Percentiles rank a stretch among this genome's conserved stretches.
Conservation (phyloP, 768 basidiomycete genomes). For the Stropharia rugosoannulata region DNA sequence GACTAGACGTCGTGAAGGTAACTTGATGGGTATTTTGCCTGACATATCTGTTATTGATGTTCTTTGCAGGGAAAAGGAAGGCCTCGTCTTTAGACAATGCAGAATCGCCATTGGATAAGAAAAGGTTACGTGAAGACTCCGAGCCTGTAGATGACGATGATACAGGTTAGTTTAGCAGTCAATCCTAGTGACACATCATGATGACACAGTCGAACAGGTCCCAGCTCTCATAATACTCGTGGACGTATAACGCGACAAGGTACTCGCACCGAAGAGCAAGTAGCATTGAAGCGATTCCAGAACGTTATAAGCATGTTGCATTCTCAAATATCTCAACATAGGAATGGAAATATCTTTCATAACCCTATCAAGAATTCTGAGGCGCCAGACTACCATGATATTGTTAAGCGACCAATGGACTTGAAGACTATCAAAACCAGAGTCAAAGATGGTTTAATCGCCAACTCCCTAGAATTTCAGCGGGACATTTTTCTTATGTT, state of each 20-base stretch:
- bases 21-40: neutral
- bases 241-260: slow-evolving; percentile 33
- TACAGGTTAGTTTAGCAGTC: slow-evolving; percentile 31
- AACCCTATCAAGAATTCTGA: slow-evolving; percentile 87
- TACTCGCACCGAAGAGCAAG: slow-evolving; percentile 45
- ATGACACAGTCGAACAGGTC: slow-evolving; percentile 18
- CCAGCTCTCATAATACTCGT: slow-evolving; percentile 27
- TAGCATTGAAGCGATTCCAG: slow-evolving; percentile 73
- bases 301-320: slow-evolving; percentile 80
- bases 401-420: slow-evolving; percentile 95
- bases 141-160: slow-evolving; percentile 70
- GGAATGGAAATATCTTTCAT: slow-evolving; percentile 88
- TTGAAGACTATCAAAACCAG: slow-evolving; percentile 88
- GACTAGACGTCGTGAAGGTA: slow-evolving; percentile 30
- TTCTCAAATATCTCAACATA: slow-evolving; percentile 79
- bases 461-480: slow-evolving; percentile 84
- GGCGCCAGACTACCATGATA: slow-evolving; percentile 89
- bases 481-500: slow-evolving; percentile 93
- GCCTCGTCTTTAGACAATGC: slow-evolving; percentile 50
- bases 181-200: neutral
- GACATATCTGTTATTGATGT: neutral
- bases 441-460: slow-evolving; percentile 81
- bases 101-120: slow-evolving; percentile 50
- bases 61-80: slow-evolving; percentile 59
- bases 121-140: slow-evolving; percentile 65